These are phyloP conservation scores for Perkinsus marinus DNA, from an alignment of 169 alveolate species.

Conservation along the genomic window DNA sequence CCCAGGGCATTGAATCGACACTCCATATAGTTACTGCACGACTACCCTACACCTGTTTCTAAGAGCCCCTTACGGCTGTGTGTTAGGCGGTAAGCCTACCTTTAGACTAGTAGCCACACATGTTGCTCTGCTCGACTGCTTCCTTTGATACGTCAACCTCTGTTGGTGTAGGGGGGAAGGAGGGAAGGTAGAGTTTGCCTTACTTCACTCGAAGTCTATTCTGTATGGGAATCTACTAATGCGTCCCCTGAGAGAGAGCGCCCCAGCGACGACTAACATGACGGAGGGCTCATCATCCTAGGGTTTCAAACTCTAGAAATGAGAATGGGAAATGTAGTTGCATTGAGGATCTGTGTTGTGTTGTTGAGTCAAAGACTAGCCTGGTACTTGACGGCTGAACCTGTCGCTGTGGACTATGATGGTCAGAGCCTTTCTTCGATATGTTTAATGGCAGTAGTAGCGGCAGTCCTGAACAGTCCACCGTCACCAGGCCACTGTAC, in stretches of 20 bases:
- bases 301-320: too few species aligned
- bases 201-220: too few species aligned
- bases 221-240: too few species aligned
- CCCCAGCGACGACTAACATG: too few species aligned
- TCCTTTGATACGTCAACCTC: not conserved
- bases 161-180: too few species aligned
- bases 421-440: not conserved
- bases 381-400: not conserved
- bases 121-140: not conserved
- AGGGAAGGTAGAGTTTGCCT: too few species aligned
- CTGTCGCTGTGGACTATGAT: not conserved
- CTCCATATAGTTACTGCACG: not conserved
- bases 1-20: constrained; percentile 22
- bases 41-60: not conserved
- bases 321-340: too few species aligned
- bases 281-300: too few species aligned
- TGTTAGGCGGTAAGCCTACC: not conserved
- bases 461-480: not conserved
- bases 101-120: not conserved
- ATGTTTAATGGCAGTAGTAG: not conserved
- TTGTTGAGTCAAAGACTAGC: not conserved
- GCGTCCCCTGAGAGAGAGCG: too few species aligned
- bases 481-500: not conserved
- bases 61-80: not conserved
- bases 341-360: too few species aligned